Evolutionary conservation across 768 basidiomycete species (phyloP), one percentile per base, ranked within the genome.

Genomic region (Leccinum boreale): DNA sequence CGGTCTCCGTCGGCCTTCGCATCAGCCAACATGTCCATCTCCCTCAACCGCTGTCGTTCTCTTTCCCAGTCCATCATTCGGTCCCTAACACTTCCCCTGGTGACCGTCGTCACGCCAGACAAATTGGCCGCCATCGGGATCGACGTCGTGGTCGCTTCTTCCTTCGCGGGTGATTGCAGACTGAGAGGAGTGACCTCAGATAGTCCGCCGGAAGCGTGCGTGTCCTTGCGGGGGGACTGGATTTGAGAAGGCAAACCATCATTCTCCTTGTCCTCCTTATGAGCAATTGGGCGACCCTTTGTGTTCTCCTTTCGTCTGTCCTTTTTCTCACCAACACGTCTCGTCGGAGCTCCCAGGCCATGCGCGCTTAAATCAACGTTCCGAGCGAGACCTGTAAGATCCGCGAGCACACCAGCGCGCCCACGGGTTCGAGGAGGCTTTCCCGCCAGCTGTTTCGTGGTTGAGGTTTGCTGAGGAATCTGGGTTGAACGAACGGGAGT

Each of bases 11-110:
- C 65, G 72, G 70, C 58, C 70, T 78, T 65, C 79, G 80, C 63
- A 65, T 89, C 87, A 66, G 85, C 79, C 65, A 87, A 58, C 58
- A 77, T 75, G 58, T 79, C 80, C 78, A 89, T 85, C 77, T 89
- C 87, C 63, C 88, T 78, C 66, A 90, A 70, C 58, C 87, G 75
- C 70, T 85, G 79, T 35, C 81, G 79, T 70, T 90, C 88, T 44
- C 84, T 75, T 67, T 91, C 88, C 88, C 89, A 91, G 63, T 90
- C 89, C 62, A 78, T 78, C 62, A 90, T 85, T 11, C 89, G 78
- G 57, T 88, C 82, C 57, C 79, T 80, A 17, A 79, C 78, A 17
- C 74, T 74, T 24, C 69, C 72, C 50, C 46, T 73, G 26, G 65
- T 52, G 8, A 67, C 57, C 10, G 57, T 61, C 9, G 66, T 60